These are phyloP conservation scores for Ilyonectria sp. DNA, from an alignment of 2,329 filamentous ascomycete species.

Conservation along the genomic window DNA sequence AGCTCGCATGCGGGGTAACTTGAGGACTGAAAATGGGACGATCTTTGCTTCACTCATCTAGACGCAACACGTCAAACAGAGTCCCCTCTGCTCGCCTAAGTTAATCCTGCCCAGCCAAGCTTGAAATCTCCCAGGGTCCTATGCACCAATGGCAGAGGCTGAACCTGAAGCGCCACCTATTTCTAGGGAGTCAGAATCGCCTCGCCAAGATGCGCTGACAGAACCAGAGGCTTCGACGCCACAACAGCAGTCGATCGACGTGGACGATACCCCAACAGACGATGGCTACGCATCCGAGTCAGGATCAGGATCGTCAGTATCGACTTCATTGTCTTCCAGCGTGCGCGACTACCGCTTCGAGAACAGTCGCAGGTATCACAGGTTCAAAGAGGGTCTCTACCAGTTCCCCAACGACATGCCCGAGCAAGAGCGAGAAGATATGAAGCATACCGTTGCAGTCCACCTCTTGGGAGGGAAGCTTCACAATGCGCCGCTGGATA, in stretches of 20 bases:
- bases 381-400: constrained; percentile 57
- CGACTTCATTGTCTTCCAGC: constrained; percentile 46
- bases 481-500: constrained; percentile 59
- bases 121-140: too few relatives aligned
- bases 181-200: constrained; percentile 2
- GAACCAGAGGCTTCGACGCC: constrained; percentile 18
- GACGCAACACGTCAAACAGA: too few relatives aligned
- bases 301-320: constrained; percentile 19
- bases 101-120: too few relatives aligned
- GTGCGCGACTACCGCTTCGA: constrained; percentile 59
- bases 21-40: too few relatives aligned
- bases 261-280: constrained; percentile 12
- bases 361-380: constrained; percentile 60
- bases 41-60: too few relatives aligned
- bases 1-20: background rate
- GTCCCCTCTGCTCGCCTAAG: too few relatives aligned
- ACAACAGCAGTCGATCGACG: constrained; percentile 11
- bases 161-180: background rate
- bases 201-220: constrained; percentile 33
- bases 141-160: constrained; percentile 17
- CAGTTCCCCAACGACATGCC: constrained; percentile 60
- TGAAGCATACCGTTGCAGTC: constrained; percentile 58
- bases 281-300: constrained; percentile 36
- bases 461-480: constrained; percentile 55
- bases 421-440: constrained; percentile 62